Evolutionary conservation across 371 early-diverging fungal genomes (phyloP).

Genomic region (Dinochytrium kinnereticum): DNA sequence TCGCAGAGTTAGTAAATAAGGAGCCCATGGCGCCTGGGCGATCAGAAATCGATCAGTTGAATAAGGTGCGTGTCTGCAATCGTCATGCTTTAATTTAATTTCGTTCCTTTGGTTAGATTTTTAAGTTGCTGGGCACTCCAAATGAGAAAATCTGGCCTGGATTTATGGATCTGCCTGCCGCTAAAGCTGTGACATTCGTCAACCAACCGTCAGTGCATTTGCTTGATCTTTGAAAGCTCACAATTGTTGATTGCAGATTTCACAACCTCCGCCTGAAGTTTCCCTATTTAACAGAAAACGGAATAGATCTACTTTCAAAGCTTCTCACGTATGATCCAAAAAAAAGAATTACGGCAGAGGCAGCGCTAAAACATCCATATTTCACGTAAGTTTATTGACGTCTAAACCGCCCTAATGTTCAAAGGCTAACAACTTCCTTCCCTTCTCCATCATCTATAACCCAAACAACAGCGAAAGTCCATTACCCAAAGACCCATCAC

Average conservation of each 20-base stretch:
- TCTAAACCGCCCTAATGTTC: neutral
- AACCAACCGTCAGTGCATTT: slow-evolving; percentile 51
- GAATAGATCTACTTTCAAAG: slow-evolving; percentile 76
- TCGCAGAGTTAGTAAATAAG: slow-evolving; percentile 91
- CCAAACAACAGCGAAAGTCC: slow-evolving; percentile 71
- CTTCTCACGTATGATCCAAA: slow-evolving; percentile 91
- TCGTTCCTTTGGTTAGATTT: slow-evolving; percentile 28
- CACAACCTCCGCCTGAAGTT: slow-evolving; percentile 66
- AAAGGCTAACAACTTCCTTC: neutral
- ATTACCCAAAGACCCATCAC: slow-evolving; percentile 85
- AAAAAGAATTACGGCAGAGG: slow-evolving; percentile 85
- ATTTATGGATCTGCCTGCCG: slow-evolving; percentile 71
- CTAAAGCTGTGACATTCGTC: slow-evolving; percentile 73
- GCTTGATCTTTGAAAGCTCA: neutral
- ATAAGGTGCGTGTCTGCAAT: slow-evolving; percentile 73
- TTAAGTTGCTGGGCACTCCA: slow-evolving; percentile 87
- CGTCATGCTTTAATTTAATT: too few species aligned
- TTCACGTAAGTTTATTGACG: slow-evolving; percentile 63
- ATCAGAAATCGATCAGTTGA: slow-evolving; percentile 95
- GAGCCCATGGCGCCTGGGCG: slow-evolving; percentile 92
- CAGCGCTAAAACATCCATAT: slow-evolving; percentile 83
- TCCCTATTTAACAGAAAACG: slow-evolving; percentile 75
- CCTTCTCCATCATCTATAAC: neutral
- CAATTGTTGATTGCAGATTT: slow-evolving; percentile 31
- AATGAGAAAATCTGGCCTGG: slow-evolving; percentile 90